Evolutionary conservation across 2,329 filamentous ascomycete genomes (phyloP), one percentile per base, ranked within the genome.

Genomic region (Claviceps paspali): DNA sequence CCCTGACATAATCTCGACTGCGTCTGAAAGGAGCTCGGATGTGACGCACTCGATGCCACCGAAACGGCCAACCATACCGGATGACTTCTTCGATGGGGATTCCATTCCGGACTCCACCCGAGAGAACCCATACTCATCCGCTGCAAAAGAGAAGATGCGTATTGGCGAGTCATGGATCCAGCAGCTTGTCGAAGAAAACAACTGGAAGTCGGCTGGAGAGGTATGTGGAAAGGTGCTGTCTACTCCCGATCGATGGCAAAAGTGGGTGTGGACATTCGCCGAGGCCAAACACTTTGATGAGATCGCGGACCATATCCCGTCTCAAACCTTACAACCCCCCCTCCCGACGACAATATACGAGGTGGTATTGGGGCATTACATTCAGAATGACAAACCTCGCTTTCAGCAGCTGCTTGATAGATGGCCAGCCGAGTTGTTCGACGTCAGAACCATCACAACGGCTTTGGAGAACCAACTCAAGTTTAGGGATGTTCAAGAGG

Each of bases 91-190:
- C 47, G 84, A 92, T 42, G 83, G 88, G 36, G 58, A 60, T 28
- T 60, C 58, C 12, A 40, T 54, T 2, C 68, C 76, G 1, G 74
- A 79, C 31, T 74, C 75, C 1, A 68, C 68, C n/a, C 66, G 66
- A 29, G 67, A 61, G 38, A 56, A 63, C 26, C 64, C 71, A 29
- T 72, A 78, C 45, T 79, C 79, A 0, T 71, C 76, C 0, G 74
- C 79, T 0, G 82, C 91, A 43, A 84, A 80, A 47, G 88, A 98
- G 53, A 98, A 95, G 57, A 73, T 82, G 24, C 73, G 84, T 2
- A 83, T 98, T 40, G 91, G 91, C 17, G 91, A 96, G 51, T 67
- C 92, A 5, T 98, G 91, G 91, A 69, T 98, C 24, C 78, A 87
- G 42, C 83, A 94, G 49, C 69, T 96, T 24, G 73, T 94, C 24